Conservation (phyloP, 352 stramenopile species). For the Globisporangium paddicum region DNA sequence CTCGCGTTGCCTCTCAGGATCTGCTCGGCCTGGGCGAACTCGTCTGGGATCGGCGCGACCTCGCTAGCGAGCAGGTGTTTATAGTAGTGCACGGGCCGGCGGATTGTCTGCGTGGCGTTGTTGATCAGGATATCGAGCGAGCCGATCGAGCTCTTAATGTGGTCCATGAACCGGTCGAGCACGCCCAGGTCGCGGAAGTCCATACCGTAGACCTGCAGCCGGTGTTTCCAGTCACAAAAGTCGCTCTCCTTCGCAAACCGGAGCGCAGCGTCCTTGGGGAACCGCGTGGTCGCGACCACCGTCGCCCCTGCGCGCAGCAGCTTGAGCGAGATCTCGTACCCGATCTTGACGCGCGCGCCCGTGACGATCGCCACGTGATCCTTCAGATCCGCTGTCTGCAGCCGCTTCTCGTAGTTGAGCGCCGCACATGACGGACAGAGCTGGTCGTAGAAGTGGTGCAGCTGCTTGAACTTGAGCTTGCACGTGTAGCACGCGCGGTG, state of each 20-base stretch:
- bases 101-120: conserved; percentile 96
- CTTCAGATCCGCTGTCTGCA: conserved; percentile 80
- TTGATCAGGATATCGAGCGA: conserved; percentile 94
- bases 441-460: conserved; percentile 94
- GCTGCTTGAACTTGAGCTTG: conserved; percentile 89
- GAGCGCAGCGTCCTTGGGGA: conserved; percentile 89
- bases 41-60: conserved; percentile 40
- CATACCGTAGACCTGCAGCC: conserved; percentile 91
- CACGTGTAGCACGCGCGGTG: conserved; percentile 93
- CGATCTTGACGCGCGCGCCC: conserved; percentile 94
- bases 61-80: conserved; percentile 81
- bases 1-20: conserved; percentile 51
- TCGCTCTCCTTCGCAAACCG: conserved; percentile 86
- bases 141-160: conserved; percentile 60
- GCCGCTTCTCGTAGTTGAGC: conserved; percentile 93
- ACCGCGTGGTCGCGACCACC: conserved; percentile 92
- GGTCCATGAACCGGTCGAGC: conserved; percentile 92
- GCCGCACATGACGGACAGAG: conserved; percentile 91
- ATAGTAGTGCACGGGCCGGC: conserved; percentile 92
- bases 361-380: conserved; percentile 89
- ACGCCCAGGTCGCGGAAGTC: conserved; percentile 93
- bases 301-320: conserved; percentile 80
- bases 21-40: conserved; percentile 34
- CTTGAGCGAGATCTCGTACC: conserved; percentile 92
- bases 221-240: conserved; percentile 70